Evolutionary conservation across 768 basidiomycete genomes (phyloP).

Genomic region (Auriculariales sp.): DNA sequence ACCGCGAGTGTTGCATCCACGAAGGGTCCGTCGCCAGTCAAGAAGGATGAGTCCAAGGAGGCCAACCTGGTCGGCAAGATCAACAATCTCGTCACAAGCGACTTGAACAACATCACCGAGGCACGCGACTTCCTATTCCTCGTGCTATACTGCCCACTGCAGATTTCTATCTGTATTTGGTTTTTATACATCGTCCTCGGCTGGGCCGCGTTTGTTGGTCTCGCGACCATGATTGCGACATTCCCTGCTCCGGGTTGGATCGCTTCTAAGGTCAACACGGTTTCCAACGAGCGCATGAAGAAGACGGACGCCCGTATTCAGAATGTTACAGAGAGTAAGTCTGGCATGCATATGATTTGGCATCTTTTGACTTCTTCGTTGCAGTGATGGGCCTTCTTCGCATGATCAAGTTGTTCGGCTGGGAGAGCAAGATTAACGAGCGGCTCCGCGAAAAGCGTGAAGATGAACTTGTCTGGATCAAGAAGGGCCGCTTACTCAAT

Average conservation of each 20-base stretch:
- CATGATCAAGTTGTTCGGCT: conserved; percentile 58
- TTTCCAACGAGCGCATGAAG: conserved; percentile 37
- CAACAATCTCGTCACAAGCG: conserved; percentile 62
- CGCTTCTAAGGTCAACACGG: conserved; percentile 29
- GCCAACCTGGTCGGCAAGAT: conserved; percentile 56
- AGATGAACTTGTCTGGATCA: conserved; percentile 41
- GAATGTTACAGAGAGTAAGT: conserved; percentile 42
- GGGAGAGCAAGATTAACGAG: conserved; percentile 31
- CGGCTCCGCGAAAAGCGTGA: conserved; percentile 43
- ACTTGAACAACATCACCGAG: conserved; percentile 28
- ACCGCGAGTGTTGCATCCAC: conserved; percentile 1
- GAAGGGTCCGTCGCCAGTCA: background rate
- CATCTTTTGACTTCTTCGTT: background rate
- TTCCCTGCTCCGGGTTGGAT: conserved; percentile 46
- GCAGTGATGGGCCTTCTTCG: conserved; percentile 41
- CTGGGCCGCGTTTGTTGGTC: conserved; percentile 38
- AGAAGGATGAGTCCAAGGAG: conserved; percentile 14
- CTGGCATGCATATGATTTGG: background rate
- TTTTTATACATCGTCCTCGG: conserved; percentile 17
- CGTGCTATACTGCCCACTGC: conserved; percentile 11
- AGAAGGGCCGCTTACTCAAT: conserved; percentile 36
- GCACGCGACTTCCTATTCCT: conserved; percentile 23
- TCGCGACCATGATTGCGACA: conserved; percentile 34
- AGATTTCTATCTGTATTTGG: conserved; percentile 20
- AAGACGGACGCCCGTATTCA: conserved; percentile 49